These are phyloP conservation scores for Meripilus lineatus DNA, from an alignment of 1,284 basidiomycete genomes.

Conservation along the genomic window DNA sequence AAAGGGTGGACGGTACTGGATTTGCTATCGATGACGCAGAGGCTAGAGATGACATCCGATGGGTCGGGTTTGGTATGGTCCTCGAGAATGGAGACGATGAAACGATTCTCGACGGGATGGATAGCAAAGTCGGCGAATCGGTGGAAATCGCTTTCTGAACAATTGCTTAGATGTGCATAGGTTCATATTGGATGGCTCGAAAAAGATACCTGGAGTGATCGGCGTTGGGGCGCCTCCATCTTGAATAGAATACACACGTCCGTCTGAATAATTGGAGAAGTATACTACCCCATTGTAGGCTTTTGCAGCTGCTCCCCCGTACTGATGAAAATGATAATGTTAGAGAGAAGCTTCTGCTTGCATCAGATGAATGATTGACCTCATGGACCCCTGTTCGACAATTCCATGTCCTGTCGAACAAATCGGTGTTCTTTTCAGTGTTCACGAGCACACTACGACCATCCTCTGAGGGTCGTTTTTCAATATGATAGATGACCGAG, in stretches of 20 bases:
- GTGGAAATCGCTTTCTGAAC: slow-evolving; percentile 41
- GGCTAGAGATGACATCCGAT: slow-evolving; percentile 47
- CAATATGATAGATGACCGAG: slow-evolving; percentile 53
- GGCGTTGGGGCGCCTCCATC: slow-evolving; percentile 38
- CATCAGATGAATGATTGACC: slow-evolving; percentile 24
- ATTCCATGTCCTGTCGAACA: slow-evolving; percentile 50
- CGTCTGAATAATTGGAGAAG: slow-evolving; percentile 53
- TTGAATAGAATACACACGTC: slow-evolving; percentile 42
- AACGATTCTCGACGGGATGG: slow-evolving; percentile 39
- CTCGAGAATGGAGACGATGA: slow-evolving; percentile 57
- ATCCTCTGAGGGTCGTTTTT: slow-evolving; percentile 55
- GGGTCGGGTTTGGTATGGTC: slow-evolving; percentile 63
- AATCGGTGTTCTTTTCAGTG: slow-evolving; percentile 39
- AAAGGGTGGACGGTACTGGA: slow-evolving; percentile 38
- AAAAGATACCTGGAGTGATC: slow-evolving; percentile 53
- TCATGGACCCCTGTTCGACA: slow-evolving; percentile 56
- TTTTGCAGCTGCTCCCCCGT: slow-evolving; percentile 45
- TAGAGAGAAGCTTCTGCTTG: neutral
- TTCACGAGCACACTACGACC: slow-evolving; percentile 57
- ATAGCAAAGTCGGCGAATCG: slow-evolving; percentile 55
- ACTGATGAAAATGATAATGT: slow-evolving; percentile 13
- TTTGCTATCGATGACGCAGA: slow-evolving; percentile 50
- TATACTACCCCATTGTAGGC: slow-evolving; percentile 44
- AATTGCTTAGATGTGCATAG: neutral
- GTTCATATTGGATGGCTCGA: neutral